These are phyloP conservation scores for Schizochytrium sp. DNA, from an alignment of 108 stramenopile species.

Conservation along the genomic window DNA sequence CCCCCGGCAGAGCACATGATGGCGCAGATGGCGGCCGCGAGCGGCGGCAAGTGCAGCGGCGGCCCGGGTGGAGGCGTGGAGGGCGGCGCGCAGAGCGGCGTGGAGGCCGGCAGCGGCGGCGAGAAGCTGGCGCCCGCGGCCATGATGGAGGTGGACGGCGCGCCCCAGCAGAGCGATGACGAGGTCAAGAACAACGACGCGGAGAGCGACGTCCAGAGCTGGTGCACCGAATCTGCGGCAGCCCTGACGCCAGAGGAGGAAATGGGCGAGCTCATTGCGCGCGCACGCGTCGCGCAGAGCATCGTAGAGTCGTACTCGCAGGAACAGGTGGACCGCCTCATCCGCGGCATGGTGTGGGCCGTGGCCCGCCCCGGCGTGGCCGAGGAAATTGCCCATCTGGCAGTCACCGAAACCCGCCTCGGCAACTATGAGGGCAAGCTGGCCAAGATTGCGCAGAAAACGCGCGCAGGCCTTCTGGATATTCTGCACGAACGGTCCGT, in stretches of 20 bases:
- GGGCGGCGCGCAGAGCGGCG: too few relatives aligned
- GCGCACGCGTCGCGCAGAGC: neutral
- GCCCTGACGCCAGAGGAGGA: neutral
- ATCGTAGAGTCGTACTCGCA: neutral
- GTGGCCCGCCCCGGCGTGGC: neutral
- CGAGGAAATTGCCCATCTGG: neutral
- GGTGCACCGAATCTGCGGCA: neutral
- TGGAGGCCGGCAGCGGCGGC: too few relatives aligned
- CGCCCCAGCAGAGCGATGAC: neutral
- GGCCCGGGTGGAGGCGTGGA: too few relatives aligned
- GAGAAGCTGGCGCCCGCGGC: neutral
- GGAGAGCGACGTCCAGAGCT: neutral
- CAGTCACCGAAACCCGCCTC: neutral
- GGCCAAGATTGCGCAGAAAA: neutral
- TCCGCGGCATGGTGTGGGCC: neutral
- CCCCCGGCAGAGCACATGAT: too few relatives aligned
- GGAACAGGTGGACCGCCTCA: neutral
- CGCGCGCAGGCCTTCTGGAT: neutral
- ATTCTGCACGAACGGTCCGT: neutral
- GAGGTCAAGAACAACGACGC: neutral
- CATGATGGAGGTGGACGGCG: neutral
- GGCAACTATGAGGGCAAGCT: slow-evolving; percentile 5
- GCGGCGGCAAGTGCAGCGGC: too few relatives aligned
- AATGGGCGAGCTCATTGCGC: neutral
- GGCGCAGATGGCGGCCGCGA: too few relatives aligned